Evolutionary conservation across 1,284 basidiomycete species (phyloP), one percentile per base, ranked within the genome.

Genomic region (Ganoderma resinaceum): DNA sequence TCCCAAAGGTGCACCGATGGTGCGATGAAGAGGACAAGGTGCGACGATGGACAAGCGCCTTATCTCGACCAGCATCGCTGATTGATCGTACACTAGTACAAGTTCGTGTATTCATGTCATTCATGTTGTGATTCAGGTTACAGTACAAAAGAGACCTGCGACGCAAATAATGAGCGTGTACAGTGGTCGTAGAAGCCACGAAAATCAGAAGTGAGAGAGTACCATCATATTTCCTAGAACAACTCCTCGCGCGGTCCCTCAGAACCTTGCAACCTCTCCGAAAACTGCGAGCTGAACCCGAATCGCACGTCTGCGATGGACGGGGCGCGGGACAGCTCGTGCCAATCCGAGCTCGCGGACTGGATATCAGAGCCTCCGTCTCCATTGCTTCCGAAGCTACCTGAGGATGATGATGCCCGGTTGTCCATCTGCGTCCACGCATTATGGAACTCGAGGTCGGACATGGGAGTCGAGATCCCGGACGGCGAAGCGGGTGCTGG

Each of bases 201-300:
- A 38, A 14, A 6, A 63, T n/a, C 35, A 31, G 46, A 55, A 35
- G 20, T 26, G 37, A 46, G 29, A 37, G 29, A 18, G 55, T n/a
- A 61, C n/a, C 60, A 16, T 16, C 18, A 31, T 42, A n/a, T 29
- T 3, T n/a, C 18, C 49, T 68, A 77, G 58, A 77, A 78, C 69
- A 76, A 33, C 38, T 69, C 66, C 61, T 77, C 77, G 37, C 70
- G 71, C 20, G 76, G 75, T n/a, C 63, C 68, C 9, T 68, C 71
- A 7, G 67, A 65, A 23, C 73, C 69, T 20, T 69, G 69, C 73
- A 78, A 72, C 65, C 73, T 75, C 58, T 74, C 75, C 62, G 72
- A 67, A 68, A 83, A 82, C n/a, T 78, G 76, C 2, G 81, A 82
- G 70, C 81, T 83, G 59, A 80, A 74, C 71, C 76, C 77, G 59